These are phyloP conservation scores for Xylariaceae sp. DNA, from an alignment of 2,329 filamentous ascomycete species.

Conservation along the genomic window DNA sequence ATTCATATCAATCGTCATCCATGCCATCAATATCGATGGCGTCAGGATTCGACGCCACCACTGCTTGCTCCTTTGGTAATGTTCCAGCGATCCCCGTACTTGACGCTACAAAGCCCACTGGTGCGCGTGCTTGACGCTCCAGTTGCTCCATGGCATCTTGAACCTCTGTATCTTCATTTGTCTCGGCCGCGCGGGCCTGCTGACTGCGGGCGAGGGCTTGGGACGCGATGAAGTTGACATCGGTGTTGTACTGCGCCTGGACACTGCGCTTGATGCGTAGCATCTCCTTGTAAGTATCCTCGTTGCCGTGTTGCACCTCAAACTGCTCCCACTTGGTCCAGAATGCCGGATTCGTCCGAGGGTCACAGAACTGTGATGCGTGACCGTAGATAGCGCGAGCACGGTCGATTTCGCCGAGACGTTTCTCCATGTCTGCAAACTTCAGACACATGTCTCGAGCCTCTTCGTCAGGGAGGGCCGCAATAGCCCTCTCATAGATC, in stretches of 20 bases:
- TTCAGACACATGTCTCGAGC: conserved; percentile 98
- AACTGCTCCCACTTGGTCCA: conserved; percentile 98
- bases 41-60: conserved; percentile 75
- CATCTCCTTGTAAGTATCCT: conserved; percentile 99
- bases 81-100: conserved; percentile 75
- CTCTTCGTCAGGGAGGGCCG: conserved; percentile 89
- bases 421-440: conserved; percentile 95
- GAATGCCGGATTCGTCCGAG: conserved; percentile 85
- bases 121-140: conserved; percentile 86
- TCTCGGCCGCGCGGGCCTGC: conserved; percentile 53
- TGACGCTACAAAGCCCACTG: conserved; percentile 88
- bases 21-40: conserved; percentile 81
- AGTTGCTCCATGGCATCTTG: conserved; percentile 88
- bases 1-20: conserved; percentile 59
- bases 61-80: conserved; percentile 51
- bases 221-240: conserved; percentile 97
- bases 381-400: conserved; percentile 96
- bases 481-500: conserved; percentile 96
- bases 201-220: conserved; percentile 88
- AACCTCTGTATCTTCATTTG: conserved; percentile 56
- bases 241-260: conserved; percentile 97
- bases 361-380: conserved; percentile 96
- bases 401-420: conserved; percentile 91
- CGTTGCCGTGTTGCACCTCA: conserved; percentile 97
- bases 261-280: conserved; percentile 96